These are phyloP conservation scores for Triglochin maritima DNA, from an alignment of 106 monocot genomes.

Conservation along the genomic window DNA sequence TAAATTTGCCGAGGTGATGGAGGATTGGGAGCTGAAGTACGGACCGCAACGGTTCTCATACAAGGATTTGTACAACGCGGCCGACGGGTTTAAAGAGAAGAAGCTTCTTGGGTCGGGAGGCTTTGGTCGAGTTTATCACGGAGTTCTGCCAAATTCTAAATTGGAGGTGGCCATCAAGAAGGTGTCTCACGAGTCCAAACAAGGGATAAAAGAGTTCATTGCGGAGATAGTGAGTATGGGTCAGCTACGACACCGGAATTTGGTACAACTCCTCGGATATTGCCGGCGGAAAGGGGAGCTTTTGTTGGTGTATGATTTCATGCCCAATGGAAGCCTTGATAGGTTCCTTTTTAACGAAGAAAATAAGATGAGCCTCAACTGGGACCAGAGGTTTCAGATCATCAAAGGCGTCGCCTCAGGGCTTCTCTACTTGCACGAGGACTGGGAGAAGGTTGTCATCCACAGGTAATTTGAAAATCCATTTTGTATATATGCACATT, in stretches of 20 bases:
- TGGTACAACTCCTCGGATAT: not conserved
- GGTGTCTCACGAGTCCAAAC: conserved; percentile 6
- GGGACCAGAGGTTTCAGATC: conserved; percentile 5
- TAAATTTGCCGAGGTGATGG: conserved; percentile 2
- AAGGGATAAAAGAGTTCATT: conserved; percentile 9
- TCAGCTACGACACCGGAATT: conserved; percentile 6
- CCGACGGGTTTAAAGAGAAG: too few species aligned
- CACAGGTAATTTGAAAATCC: conserved; percentile 6
- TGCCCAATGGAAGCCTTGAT: conserved; percentile 18
- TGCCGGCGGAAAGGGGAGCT: not conserved
- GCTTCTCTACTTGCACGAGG: not conserved
- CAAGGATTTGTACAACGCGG: conserved; percentile 4
- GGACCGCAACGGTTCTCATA: not conserved
- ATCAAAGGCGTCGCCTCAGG: conserved; percentile 16
- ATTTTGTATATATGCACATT: too few species aligned
- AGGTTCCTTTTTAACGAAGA: conserved; percentile 2
- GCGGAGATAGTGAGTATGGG: conserved; percentile 12
- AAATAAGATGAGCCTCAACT: not conserved
- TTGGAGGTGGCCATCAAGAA: conserved; percentile 6
- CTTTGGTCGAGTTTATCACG: conserved; percentile 7
- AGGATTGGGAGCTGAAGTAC: conserved; percentile 9
- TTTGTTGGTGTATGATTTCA: conserved; percentile 9
- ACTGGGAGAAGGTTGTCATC: conserved; percentile 7
- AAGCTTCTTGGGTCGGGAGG: conserved; percentile 5
- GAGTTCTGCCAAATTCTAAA: not conserved